A percentile compares a stretch with the other conserved stretches of the same genome.
Conservation (phyloP, 164 flowering plant genomes). For the Houttuynia cordata region DNA sequence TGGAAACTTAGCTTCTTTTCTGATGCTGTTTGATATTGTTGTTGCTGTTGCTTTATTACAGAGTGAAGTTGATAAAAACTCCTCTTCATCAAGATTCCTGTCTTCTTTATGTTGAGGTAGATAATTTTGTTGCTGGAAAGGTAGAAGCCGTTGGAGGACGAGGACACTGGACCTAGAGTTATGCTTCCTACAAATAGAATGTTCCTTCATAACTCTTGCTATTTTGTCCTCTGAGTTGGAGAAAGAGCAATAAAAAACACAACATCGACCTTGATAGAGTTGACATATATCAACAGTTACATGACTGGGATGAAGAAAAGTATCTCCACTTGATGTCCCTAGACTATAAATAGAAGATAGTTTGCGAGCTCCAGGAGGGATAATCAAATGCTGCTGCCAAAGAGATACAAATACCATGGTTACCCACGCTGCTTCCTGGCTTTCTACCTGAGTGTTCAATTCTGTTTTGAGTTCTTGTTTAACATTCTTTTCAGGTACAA, state of each 20-base stretch:
- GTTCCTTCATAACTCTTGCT: neutral
- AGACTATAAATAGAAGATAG: no score
- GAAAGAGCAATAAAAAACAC: neutral
- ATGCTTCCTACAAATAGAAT: constrained; percentile 33
- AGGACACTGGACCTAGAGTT: constrained; percentile 44
- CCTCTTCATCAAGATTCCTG: constrained; percentile 20
- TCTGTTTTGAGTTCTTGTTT: no score
- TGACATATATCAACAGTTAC: neutral
- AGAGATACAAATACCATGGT: no score
- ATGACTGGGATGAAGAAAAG: no score
- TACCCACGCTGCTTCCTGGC: no score
- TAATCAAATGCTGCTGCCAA: no score
- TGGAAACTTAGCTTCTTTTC: constrained; percentile 46
- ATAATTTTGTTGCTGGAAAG: neutral
- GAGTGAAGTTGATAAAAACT: constrained; percentile 28
- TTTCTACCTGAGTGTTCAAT: no score
- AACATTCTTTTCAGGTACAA: no score
- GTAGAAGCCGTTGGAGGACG: constrained; percentile 28
- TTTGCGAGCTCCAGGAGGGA: no score
- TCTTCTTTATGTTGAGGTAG: constrained; percentile 1
- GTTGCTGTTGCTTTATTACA: constrained; percentile 4
- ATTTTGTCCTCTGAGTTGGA: neutral
- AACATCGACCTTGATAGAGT: neutral
- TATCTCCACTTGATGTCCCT: no score
- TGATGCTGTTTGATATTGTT: constrained; percentile 12